Conservation (phyloP, 495 filamentous ascomycete genomes). For the Aspergillus olivimuriae region DNA sequence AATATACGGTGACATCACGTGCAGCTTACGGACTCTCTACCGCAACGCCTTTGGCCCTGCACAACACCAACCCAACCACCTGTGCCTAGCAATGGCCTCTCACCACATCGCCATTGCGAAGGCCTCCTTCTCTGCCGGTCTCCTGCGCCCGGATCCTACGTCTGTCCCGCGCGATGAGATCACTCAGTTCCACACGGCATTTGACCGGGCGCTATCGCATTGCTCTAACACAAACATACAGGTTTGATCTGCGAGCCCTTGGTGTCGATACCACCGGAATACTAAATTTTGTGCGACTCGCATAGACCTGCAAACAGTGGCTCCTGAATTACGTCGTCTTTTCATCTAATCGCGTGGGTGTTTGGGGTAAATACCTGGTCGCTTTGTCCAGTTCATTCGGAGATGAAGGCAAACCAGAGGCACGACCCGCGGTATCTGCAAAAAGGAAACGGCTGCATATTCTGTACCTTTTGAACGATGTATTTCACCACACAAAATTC, state of each 20-base stretch:
- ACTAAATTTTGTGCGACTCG: constrained; percentile 45
- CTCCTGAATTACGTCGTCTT: constrained; percentile 63
- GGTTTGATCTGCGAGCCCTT: constrained; percentile 64
- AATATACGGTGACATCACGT: no score
- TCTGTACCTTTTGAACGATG: constrained; percentile 77
- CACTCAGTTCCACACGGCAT: constrained; percentile 57
- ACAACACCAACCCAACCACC: not conserved
- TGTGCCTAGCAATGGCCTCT: constrained; percentile 52
- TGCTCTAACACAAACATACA: constrained; percentile 85
- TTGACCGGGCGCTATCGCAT: constrained; percentile 62
- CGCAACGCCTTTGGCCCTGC: no score
- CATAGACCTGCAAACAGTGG: constrained; percentile 88
- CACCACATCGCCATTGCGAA: constrained; percentile 77
- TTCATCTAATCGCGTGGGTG: constrained; percentile 58
- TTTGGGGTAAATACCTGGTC: constrained; percentile 71
- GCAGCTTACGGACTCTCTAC: no score
- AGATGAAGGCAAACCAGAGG: constrained; percentile 12
- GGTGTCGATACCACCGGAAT: constrained; percentile 34
- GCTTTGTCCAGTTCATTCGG: constrained; percentile 58
- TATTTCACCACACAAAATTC: constrained; percentile 71
- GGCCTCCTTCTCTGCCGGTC: constrained; percentile 67
- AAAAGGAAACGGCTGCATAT: constrained; percentile 70
- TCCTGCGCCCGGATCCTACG: constrained; percentile 70
- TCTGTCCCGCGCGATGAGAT: constrained; percentile 67
- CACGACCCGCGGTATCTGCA: constrained; percentile 40